Percentiles rank a stretch among this genome's conserved stretches.
Evolutionary conservation across 805 yeast genomes (phyloP).

Genomic region (Maudiozyma turicensis): DNA sequence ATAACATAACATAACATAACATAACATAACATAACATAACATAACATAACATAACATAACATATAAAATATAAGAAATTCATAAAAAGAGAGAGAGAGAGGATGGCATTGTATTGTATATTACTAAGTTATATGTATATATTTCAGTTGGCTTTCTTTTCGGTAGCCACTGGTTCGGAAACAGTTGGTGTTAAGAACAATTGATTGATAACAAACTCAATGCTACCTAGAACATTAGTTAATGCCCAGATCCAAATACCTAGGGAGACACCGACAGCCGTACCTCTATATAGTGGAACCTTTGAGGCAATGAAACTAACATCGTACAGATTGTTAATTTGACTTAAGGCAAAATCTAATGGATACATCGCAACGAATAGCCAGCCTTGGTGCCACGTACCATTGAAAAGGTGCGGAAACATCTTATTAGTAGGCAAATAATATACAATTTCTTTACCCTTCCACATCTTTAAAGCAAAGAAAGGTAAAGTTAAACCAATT

Average conservation of each 20-base stretch:
- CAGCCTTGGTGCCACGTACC: conserved; percentile 29
- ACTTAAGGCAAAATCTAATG: conserved; percentile 12
- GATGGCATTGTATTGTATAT: not conserved
- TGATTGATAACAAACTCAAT: conserved; percentile 21
- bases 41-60: not conserved
- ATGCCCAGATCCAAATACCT: conserved; percentile 30
- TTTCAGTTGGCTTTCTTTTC: not conserved
- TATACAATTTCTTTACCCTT: conserved; percentile 27
- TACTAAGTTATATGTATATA: not conserved
- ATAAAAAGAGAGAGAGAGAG: not conserved
- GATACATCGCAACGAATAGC: conserved; percentile 20
- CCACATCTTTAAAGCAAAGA: conserved; percentile 23
- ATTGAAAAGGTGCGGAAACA: conserved; percentile 24
- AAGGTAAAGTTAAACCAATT: conserved; percentile 25
- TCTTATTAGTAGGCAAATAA: conserved; percentile 17
- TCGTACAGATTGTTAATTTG: not conserved
- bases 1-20: too few species aligned
- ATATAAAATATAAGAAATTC: conserved; percentile 3
- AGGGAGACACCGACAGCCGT: conserved; percentile 22
- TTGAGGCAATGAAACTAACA: conserved; percentile 1
- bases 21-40: too few species aligned
- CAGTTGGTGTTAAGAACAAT: conserved; percentile 9
- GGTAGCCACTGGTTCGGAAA: conserved; percentile 6
- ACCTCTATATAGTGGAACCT: conserved; percentile 1
- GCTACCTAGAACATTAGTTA: conserved; percentile 22